These are phyloP conservation scores for Penicillium herquei DNA, from an alignment of 495 filamentous ascomycete species.

Conservation along the genomic window DNA sequence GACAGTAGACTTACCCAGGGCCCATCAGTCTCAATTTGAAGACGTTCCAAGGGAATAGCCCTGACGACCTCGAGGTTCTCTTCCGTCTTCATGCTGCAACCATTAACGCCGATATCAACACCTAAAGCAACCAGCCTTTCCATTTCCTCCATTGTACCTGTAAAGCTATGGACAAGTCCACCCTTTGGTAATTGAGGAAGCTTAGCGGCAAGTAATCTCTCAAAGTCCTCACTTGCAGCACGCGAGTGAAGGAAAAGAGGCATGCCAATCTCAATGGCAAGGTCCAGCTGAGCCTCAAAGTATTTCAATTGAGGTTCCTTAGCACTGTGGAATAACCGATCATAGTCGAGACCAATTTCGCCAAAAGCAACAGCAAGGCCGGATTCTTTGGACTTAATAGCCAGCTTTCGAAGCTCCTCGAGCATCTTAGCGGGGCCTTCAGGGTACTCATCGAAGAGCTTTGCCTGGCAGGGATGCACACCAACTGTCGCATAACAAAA, in stretches of 20 bases:
- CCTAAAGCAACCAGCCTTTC: slow-evolving; percentile 68
- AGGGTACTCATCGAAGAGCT: slow-evolving; percentile 62
- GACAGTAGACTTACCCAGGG: slow-evolving; percentile 61
- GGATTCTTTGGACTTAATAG: slow-evolving; percentile 39
- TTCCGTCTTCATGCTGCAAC: slow-evolving; percentile 87
- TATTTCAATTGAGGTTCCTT: slow-evolving; percentile 79
- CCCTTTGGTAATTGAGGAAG: slow-evolving; percentile 60
- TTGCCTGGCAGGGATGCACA: slow-evolving; percentile 83
- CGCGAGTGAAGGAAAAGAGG: slow-evolving; percentile 90
- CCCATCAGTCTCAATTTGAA: slow-evolving; percentile 94
- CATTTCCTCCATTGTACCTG: slow-evolving; percentile 83
- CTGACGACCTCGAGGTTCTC: slow-evolving; percentile 82
- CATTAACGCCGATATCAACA: slow-evolving; percentile 83
- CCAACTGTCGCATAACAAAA: slow-evolving; percentile 86
- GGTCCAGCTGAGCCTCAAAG: slow-evolving; percentile 74
- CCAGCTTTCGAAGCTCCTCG: slow-evolving; percentile 58
- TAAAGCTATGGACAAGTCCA: slow-evolving; percentile 89
- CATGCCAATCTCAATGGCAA: slow-evolving; percentile 74
- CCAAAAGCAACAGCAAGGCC: slow-evolving; percentile 77
- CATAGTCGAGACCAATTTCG: slow-evolving; percentile 95
- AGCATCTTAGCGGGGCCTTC: slow-evolving; percentile 57
- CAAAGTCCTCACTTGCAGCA: slow-evolving; percentile 80
- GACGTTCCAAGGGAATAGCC: slow-evolving; percentile 65
- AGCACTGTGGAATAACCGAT: slow-evolving; percentile 75
- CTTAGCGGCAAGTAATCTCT: slow-evolving; percentile 54